These are phyloP conservation scores for Podaxis sp. DNA, from an alignment of 768 basidiomycete genomes.

Conservation along the genomic window DNA sequence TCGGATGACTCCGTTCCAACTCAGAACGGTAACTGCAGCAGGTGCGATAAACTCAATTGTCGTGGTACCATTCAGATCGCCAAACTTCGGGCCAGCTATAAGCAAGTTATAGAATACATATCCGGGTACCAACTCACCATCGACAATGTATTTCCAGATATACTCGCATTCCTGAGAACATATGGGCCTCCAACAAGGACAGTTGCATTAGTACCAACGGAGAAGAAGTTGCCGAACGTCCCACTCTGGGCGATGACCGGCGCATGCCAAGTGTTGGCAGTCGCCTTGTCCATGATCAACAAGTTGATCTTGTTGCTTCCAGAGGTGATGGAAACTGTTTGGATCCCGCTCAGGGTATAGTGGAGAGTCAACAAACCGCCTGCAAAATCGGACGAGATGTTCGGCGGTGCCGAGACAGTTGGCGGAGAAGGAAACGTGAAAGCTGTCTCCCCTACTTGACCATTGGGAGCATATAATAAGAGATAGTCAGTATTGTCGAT, in stretches of 20 bases:
- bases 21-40: slow-evolving; percentile 29
- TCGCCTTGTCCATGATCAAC: slow-evolving; percentile 63
- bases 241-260: slow-evolving; percentile 54
- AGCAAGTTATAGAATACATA: neutral
- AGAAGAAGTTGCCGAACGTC: slow-evolving; percentile 63
- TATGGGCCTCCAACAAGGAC: slow-evolving; percentile 70
- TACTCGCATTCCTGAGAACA: slow-evolving; percentile 55
- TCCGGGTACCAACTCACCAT: slow-evolving; percentile 29
- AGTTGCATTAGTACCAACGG: slow-evolving; percentile 68
- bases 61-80: slow-evolving; percentile 52
- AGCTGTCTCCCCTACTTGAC: slow-evolving; percentile 54
- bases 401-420: slow-evolving; percentile 26
- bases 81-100: slow-evolving; percentile 31
- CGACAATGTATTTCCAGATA: slow-evolving; percentile 50
- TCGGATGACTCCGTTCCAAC: slow-evolving; percentile 40
- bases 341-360: slow-evolving; percentile 37
- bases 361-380: slow-evolving; percentile 44
- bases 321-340: slow-evolving; percentile 29
- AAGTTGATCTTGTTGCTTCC: slow-evolving; percentile 39
- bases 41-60: slow-evolving; percentile 44
- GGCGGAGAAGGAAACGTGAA: slow-evolving; percentile 26
- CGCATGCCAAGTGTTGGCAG: slow-evolving; percentile 74
- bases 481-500: slow-evolving; percentile 64
- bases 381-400: slow-evolving; percentile 30
- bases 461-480: slow-evolving; percentile 55